Conservation (phyloP, 2,329 filamentous ascomycete species). For the Pseudogymnoascus sp. region DNA sequence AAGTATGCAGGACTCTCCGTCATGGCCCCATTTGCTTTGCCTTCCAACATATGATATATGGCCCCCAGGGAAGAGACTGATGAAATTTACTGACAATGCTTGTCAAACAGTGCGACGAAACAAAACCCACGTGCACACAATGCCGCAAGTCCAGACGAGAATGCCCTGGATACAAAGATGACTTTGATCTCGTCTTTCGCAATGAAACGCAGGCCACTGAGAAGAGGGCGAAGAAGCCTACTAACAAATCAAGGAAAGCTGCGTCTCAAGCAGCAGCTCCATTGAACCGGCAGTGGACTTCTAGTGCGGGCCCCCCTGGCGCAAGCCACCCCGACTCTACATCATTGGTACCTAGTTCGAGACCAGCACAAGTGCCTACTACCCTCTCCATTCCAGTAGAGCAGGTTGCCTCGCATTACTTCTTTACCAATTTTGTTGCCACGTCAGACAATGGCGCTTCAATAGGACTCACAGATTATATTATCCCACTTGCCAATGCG, state of each 20-base stretch:
- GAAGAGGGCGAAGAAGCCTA: slow-evolving; percentile 40
- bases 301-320: not conserved
- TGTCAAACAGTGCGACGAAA: slow-evolving; percentile 54
- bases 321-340: not conserved
- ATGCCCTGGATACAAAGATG: slow-evolving; percentile 63
- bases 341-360: slow-evolving; percentile 13
- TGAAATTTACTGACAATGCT: not conserved
- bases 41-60: not conserved
- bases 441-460: slow-evolving; percentile 43
- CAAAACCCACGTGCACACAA: slow-evolving; percentile 58
- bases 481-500: slow-evolving; percentile 47
- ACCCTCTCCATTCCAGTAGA: slow-evolving; percentile 43
- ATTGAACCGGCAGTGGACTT: not conserved
- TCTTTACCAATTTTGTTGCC: slow-evolving; percentile 54
- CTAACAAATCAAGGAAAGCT: not conserved
- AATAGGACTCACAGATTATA: slow-evolving; percentile 52
- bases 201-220: slow-evolving; percentile 65
- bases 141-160: slow-evolving; percentile 56
- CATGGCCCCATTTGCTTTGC: not conserved
- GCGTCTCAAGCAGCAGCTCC: slow-evolving; percentile 1
- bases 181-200: slow-evolving; percentile 65
- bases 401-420: slow-evolving; percentile 51
- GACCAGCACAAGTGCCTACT: slow-evolving; percentile 24
- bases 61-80: not conserved
- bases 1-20: slow-evolving; percentile 43